Base-by-base conservation (phyloP, 345 rosid genomes). In the Boechera retrofracta region DNA sequence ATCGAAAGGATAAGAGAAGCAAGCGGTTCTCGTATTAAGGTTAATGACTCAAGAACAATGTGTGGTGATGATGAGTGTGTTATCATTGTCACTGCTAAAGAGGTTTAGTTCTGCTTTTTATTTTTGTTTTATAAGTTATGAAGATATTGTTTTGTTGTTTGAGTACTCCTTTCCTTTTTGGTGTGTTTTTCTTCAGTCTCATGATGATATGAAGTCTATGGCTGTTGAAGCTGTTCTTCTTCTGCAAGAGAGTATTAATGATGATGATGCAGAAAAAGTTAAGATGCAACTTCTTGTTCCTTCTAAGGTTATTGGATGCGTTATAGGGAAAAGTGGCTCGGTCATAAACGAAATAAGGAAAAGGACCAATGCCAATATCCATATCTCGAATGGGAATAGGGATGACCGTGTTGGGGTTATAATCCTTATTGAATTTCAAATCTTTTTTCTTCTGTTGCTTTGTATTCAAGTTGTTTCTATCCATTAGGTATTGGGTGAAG, bases 271-370 rank as follows among this genome's bases (percentile, higher is more conserved):
- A 7, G 86, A 86, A 10, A 82, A 79, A 38, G 82, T 81, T 69
- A 73, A 83, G 56, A 86, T 91, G 83, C 83, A 88, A 57, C 84
- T 92, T 60, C 98, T 94, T 66, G 86, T 94, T 72, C 82, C 97
- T 36, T 89, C 97, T 32, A 95, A 86, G 80, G 91, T 92, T 64
- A 92, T 92, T 69, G 99, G 98, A 33, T 95, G 98, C 65, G 73
- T 95, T 61, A 90, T 92, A 77, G 99, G 99, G 67, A 95, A 88
- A 86, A 83, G 88, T 71, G 98, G 98, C 55, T 88, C 94, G 28
- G 89, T 91, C 64, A 85, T 95, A 71, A 89, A 85, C 79, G 96
- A 95, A 82, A 95, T 90, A 54, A 81, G 99, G 79, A 90, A 86
- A 82, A 89, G 86, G 73, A 95, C 96, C 24, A 89, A 65, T 69